These are phyloP conservation scores for Anacardium occidentale DNA, from an alignment of 345 rosid genomes.

Conservation along the genomic window DNA sequence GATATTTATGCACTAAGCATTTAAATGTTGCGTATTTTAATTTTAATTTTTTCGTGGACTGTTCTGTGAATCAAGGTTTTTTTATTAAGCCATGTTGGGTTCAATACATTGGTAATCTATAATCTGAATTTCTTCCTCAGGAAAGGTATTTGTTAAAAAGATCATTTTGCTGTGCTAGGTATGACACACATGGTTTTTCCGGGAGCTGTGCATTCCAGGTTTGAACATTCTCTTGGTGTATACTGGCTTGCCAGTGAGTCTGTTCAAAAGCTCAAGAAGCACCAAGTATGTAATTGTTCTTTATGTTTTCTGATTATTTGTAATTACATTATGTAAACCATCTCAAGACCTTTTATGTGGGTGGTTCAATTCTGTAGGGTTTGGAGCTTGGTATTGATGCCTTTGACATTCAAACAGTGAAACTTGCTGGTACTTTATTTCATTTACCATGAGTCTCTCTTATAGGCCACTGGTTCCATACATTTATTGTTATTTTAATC, in stretches of 20 bases:
- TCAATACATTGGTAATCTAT: neutral
- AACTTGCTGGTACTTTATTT: constrained; percentile 67
- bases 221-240: constrained; percentile 95
- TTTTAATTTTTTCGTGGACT: neutral
- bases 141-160: neutral
- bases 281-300: constrained; percentile 50
- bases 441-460: constrained; percentile 9
- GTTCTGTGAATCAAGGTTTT: neutral
- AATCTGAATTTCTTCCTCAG: neutral
- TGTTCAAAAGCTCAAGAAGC: constrained; percentile 55
- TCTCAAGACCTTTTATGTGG: constrained; percentile 15
- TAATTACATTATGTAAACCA: neutral
- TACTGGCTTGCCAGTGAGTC: constrained; percentile 84
- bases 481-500: constrained; percentile 16
- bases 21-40: neutral
- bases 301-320: constrained; percentile 5
- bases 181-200: constrained; percentile 77
- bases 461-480: neutral
- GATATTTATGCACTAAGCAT: neutral
- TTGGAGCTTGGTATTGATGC: constrained; percentile 73
- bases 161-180: constrained; percentile 44
- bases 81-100: neutral
- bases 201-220: constrained; percentile 88
- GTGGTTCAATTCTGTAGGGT: constrained; percentile 45
- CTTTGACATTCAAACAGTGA: constrained; percentile 81